These are phyloP conservation scores for Dipteronia dyeriana DNA, from an alignment of 345 rosid genomes.

Conservation along the genomic window DNA sequence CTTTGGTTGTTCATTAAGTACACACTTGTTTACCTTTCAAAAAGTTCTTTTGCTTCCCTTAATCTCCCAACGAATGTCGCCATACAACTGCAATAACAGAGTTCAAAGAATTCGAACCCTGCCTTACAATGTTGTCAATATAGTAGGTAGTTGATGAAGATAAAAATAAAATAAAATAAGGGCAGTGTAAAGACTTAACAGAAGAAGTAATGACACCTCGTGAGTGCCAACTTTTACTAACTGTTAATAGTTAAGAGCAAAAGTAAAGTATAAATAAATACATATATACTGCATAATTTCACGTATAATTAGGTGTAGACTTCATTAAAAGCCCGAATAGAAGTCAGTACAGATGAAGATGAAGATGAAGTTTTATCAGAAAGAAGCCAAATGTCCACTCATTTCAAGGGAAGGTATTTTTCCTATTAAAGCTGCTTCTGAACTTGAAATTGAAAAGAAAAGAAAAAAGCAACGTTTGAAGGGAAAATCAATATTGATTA, in stretches of 20 bases:
- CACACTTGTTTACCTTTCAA: constrained; percentile 56
- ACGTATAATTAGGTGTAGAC: not conserved
- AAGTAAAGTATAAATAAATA: not conserved
- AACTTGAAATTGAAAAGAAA: too few species aligned
- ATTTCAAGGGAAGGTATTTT: too few species aligned
- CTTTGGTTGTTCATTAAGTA: constrained; percentile 5
- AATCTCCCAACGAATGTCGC: constrained; percentile 62
- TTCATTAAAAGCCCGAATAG: too few species aligned
- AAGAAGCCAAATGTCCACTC: too few species aligned
- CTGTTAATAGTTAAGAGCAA: not conserved
- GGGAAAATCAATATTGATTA: too few species aligned
- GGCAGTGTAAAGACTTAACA: not conserved
- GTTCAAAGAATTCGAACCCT: constrained; percentile 91
- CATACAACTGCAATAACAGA: constrained; percentile 75
- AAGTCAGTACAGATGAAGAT: too few species aligned
- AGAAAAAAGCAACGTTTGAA: too few species aligned
- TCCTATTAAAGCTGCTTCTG: too few species aligned
- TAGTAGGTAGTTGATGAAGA: not conserved
- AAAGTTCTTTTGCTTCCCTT: constrained; percentile 72
- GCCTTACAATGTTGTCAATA: constrained; percentile 20
- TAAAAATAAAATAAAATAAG: not conserved
- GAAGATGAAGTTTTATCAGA: too few species aligned
- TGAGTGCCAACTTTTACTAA: not conserved
- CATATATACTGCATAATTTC: not conserved
- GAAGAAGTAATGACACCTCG: not conserved